A percentile compares a stretch with the other conserved stretches of the same genome.
These are phyloP conservation scores for Thermochaetoides thermophila DNA, from an alignment of 495 filamentous ascomycete genomes.

Conservation along the genomic window DNA sequence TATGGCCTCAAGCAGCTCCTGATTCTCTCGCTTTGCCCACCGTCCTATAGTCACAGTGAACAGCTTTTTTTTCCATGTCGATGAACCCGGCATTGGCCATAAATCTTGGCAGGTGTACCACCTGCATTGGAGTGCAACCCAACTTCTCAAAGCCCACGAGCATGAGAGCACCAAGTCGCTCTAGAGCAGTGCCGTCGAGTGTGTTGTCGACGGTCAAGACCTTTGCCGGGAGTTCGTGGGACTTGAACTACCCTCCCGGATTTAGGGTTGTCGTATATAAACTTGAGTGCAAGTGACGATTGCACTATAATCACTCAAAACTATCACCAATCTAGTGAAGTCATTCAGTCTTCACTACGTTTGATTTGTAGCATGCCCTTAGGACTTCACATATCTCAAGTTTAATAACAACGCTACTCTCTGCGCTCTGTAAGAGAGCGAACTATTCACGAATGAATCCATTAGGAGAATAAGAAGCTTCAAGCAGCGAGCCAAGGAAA, in stretches of 20 bases:
- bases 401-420: too few relatives aligned
- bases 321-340: too few relatives aligned
- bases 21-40: conserved; percentile 33
- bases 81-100: conserved; percentile 28
- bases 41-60: conserved; percentile 37
- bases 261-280: conserved; percentile 28
- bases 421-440: too few relatives aligned
- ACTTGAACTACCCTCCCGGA: conserved; percentile 37
- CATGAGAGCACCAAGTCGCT: conserved; percentile 19
- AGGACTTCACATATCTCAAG: too few relatives aligned
- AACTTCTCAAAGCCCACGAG: conserved; percentile 12
- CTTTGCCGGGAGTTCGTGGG: conserved; percentile 28
- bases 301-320: too few relatives aligned
- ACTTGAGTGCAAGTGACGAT: too few relatives aligned
- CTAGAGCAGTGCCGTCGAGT: conserved; percentile 14
- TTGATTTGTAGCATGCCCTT: too few relatives aligned
- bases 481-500: too few relatives aligned
- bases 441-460: too few relatives aligned
- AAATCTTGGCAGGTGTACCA: conserved; percentile 12
- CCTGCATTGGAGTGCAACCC: conserved; percentile 11
- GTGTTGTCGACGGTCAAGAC: conserved; percentile 18
- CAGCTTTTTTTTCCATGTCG: conserved; percentile 26
- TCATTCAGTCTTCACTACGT: too few relatives aligned
- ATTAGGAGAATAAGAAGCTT: too few relatives aligned
- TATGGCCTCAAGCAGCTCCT: conserved; percentile 36